A percentile compares a stretch with the other conserved stretches of the same genome.
Evolutionary conservation across 345 rosid genomes (phyloP).

Genomic region (Turritis glabra): DNA sequence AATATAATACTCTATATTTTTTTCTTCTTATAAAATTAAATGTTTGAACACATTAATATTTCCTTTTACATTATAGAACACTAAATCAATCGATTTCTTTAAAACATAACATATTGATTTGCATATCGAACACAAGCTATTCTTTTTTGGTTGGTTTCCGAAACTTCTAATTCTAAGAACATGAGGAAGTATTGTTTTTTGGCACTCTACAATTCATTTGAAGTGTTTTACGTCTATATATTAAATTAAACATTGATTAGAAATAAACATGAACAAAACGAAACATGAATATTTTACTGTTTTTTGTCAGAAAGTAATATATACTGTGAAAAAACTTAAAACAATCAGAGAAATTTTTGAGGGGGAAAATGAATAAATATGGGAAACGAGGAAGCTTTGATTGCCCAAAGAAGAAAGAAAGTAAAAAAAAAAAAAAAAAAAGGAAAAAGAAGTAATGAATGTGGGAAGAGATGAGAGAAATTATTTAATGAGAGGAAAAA

Average conservation of each 20-base stretch:
- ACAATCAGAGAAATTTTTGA: no score
- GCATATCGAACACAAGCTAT: neutral
- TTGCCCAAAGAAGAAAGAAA: slow-evolving; percentile 26
- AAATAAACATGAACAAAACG: neutral
- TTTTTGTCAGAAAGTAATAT: no score
- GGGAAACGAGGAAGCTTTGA: neutral
- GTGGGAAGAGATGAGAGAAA: slow-evolving; percentile 47
- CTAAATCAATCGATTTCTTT: neutral
- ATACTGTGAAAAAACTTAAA: no score
- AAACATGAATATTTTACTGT: neutral
- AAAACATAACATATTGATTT: neutral
- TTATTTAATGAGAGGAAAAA: slow-evolving; percentile 45
- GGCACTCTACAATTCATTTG: neutral
- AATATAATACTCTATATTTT: no score
- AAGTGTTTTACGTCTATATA: neutral
- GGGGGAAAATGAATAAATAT: no score
- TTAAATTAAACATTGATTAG: neutral
- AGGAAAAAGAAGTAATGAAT: slow-evolving; percentile 34
- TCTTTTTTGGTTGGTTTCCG: neutral
- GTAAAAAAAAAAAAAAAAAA: neutral
- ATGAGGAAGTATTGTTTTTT: neutral
- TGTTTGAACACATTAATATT: neutral
- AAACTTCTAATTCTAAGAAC: neutral
- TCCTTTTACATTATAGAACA: neutral
- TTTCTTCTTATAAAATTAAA: no score